Conservation (phyloP, 805 yeast genomes). For the Peterozyma toletana region DNA sequence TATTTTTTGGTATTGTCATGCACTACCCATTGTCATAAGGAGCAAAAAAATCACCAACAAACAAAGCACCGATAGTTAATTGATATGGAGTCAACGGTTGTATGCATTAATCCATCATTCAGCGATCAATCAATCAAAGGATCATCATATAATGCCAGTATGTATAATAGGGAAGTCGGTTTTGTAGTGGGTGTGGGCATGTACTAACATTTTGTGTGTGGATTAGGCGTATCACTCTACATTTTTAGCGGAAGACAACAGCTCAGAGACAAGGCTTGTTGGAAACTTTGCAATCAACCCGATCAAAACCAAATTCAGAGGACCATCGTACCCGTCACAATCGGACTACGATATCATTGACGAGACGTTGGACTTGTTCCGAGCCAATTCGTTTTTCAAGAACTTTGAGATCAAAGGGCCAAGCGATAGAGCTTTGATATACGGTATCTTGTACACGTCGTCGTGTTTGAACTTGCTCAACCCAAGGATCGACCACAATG, state of each 20-base stretch:
- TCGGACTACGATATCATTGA: slow-evolving; percentile 85
- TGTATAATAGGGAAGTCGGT: not conserved
- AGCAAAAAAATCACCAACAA: no score
- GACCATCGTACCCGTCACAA: slow-evolving; percentile 81
- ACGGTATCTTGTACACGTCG: slow-evolving; percentile 85
- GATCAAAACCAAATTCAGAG: slow-evolving; percentile 74
- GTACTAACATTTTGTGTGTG: not conserved
- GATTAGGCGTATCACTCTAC: slow-evolving; percentile 71
- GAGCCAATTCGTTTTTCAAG: slow-evolving; percentile 94
- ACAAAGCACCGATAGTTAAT: no score
- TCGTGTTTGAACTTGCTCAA: slow-evolving; percentile 70
- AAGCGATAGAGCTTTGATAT: slow-evolving; percentile 85
- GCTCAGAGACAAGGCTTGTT: slow-evolving; percentile 51
- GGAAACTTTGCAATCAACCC: slow-evolving; percentile 86
- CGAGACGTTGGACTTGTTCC: slow-evolving; percentile 82
- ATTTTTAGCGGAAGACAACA: slow-evolving; percentile 50
- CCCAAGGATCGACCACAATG: slow-evolving; percentile 39
- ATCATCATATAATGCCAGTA: slow-evolving; percentile 5
- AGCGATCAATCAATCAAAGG: no score
- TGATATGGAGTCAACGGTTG: no score
- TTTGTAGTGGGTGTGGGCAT: no score
- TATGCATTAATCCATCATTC: no score
- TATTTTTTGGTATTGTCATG: no score
- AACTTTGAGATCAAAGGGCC: slow-evolving; percentile 96
- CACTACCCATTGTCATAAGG: no score